phyloP scores from a whole-genome alignment of 2,329 filamentous ascomycete genomes.

The Plectosphaerella plurivora region DNA sequence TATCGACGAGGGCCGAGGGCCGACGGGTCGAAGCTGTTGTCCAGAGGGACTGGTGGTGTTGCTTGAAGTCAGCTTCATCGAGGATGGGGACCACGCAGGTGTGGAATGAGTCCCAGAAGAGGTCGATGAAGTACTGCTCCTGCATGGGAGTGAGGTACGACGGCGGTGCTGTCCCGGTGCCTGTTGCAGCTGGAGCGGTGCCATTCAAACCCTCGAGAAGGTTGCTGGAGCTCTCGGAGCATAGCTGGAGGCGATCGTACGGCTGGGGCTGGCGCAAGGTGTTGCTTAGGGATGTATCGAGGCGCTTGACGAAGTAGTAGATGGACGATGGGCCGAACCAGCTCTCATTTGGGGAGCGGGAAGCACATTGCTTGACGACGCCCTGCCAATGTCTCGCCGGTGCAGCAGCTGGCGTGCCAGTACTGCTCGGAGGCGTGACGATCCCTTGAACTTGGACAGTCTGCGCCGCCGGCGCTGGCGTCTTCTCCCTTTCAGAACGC shows the following conservation, averaged over 20 bases:
- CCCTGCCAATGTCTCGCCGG: too few relatives aligned
- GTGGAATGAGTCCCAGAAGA: constrained; percentile 45
- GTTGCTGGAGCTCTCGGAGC: constrained; percentile 4
- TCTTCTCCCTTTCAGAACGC: not conserved
- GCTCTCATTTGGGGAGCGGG: constrained; percentile 25
- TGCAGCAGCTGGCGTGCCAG: too few relatives aligned
- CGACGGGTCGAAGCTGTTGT: constrained; percentile 21
- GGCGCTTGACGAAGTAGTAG: not conserved
- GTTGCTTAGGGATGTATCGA: constrained; percentile 17
- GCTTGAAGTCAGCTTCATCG: constrained; percentile 37
- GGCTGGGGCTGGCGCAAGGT: constrained; percentile 23
- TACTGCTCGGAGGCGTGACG: too few relatives aligned
- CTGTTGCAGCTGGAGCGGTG: constrained; percentile 1
- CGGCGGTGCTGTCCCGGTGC: constrained; percentile 9
- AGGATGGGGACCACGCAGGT: constrained; percentile 31
- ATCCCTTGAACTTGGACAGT: too few relatives aligned
- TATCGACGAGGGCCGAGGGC: constrained; percentile 46
- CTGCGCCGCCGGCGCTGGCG: too few relatives aligned
- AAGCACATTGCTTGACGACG: constrained; percentile 24
- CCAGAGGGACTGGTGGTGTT: constrained; percentile 38
- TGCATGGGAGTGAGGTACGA: constrained; percentile 29
- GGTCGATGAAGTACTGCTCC: constrained; percentile 40
- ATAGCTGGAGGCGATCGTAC: constrained; percentile 10
- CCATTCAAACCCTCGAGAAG: not conserved
- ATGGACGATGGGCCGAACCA: constrained; percentile 13